phyloP scores from a whole-genome alignment of 225 moss, liverwort and hornwort species.

The Marchantia polymorpha region DNA sequence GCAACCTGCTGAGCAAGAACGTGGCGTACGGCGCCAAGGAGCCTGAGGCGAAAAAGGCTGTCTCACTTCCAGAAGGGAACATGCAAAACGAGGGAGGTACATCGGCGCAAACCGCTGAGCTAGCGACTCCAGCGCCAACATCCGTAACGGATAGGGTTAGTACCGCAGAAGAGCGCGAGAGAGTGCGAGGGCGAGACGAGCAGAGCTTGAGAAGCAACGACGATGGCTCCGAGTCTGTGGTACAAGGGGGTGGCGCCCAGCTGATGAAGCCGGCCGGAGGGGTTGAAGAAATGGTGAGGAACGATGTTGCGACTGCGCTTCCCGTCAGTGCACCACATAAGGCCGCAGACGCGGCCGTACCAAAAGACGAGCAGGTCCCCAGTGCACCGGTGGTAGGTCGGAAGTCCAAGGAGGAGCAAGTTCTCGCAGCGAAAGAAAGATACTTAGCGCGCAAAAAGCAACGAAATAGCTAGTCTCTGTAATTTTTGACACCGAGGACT shows the following conservation, averaged over 20 bases:
- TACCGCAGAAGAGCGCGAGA: neutral
- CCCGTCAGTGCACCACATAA: neutral
- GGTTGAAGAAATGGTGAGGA: neutral
- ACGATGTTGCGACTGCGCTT: neutral
- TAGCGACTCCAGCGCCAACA: neutral
- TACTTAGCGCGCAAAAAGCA: slow-evolving; percentile 26
- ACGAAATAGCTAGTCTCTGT: neutral
- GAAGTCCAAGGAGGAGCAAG: slow-evolving; percentile 15
- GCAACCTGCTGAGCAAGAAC: slow-evolving; percentile 79
- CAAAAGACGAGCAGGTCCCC: neutral
- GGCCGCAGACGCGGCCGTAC: neutral
- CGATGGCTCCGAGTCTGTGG: neutral
- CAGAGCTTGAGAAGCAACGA: neutral
- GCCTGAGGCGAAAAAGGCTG: slow-evolving; percentile 2
- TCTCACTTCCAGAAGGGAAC: neutral
- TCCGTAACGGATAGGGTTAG: neutral
- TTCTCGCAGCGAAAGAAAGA: slow-evolving; percentile 14
- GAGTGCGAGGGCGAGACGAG: neutral
- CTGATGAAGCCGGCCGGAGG: neutral
- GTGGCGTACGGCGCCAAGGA: slow-evolving; percentile 74
- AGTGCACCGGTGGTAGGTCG: neutral
- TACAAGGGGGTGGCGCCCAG: neutral
- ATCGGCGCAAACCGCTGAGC: neutral
- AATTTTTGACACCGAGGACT: neutral
- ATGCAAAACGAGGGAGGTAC: neutral